Conservation (phyloP, 2,329 filamentous ascomycete genomes). For the Fusarium liriodendri region DNA sequence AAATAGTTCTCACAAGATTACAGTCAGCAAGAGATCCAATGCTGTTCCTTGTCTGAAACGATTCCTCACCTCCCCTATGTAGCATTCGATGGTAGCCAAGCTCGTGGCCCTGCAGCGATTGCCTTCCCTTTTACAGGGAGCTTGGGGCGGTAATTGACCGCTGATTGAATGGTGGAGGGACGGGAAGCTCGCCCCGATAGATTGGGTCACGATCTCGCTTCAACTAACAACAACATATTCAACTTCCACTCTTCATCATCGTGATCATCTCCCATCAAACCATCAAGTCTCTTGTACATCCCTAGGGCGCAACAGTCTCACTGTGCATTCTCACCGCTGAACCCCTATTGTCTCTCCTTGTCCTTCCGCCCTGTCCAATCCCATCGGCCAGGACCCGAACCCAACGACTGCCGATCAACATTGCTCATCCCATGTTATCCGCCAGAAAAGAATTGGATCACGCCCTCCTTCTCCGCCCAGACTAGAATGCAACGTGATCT, state of each 20-base stretch:
- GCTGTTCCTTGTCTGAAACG: constrained; percentile 20
- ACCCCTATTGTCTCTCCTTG: constrained; percentile 22
- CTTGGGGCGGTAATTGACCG: constrained; percentile 16
- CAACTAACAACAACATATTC: constrained; percentile 6
- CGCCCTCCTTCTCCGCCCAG: constrained; percentile 18
- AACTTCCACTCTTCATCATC: neutral
- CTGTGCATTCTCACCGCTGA: neutral
- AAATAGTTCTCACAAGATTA: too few species aligned
- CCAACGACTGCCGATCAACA: constrained; percentile 22
- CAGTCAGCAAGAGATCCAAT: neutral
- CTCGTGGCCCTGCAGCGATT: constrained; percentile 6
- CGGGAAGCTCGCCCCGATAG: neutral
- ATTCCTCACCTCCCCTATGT: neutral
- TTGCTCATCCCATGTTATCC: constrained; percentile 11
- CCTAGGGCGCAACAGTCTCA: neutral
- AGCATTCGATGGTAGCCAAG: constrained; percentile 17
- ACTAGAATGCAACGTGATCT: constrained; percentile 36
- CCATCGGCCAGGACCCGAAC: neutral
- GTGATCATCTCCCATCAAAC: neutral
- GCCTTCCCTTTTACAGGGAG: constrained; percentile 9
- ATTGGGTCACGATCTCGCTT: constrained; percentile 15
- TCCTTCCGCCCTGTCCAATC: neutral
- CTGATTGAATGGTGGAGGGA: neutral
- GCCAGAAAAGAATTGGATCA: neutral
- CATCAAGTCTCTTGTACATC: neutral